phyloP scores from a whole-genome alignment of 306 rosid species.

The Vigna angularis region DNA sequence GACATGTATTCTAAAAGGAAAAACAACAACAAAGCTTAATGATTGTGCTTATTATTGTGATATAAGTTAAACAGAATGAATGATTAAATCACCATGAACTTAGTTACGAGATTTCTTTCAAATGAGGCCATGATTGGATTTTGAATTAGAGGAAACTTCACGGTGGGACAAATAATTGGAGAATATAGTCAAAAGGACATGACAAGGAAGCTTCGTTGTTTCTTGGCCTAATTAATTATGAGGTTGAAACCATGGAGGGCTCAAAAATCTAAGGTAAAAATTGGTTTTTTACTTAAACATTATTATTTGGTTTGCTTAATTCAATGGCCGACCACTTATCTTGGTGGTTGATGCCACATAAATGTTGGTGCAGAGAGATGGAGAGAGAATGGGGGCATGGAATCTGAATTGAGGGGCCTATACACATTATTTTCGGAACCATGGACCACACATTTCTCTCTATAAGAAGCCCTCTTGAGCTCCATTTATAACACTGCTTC shows the following conservation, averaged over 20 bases:
- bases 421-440: slow-evolving; percentile 45
- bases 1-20: too few relatives aligned
- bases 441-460: slow-evolving; percentile 49
- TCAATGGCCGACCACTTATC: slow-evolving; percentile 83
- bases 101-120: not conserved
- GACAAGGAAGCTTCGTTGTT: slow-evolving; percentile 49
- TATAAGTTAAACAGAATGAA: not conserved
- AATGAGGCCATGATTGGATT: not conserved
- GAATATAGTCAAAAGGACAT: slow-evolving; percentile 38
- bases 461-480: slow-evolving; percentile 48
- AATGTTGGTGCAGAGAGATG: slow-evolving; percentile 56
- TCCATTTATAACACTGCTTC: slow-evolving; percentile 39
- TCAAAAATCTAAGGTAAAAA: slow-evolving; percentile 53
- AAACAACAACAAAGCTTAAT: not conserved
- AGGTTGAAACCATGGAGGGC: slow-evolving; percentile 47
- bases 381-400: slow-evolving; percentile 51
- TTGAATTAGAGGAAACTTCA: slow-evolving; percentile 23
- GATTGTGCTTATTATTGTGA: not conserved
- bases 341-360: slow-evolving; percentile 73
- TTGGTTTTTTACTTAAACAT: slow-evolving; percentile 31
- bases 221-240: slow-evolving; percentile 45
- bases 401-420: slow-evolving; percentile 54
- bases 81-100: not conserved
- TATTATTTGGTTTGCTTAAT: slow-evolving; percentile 32
- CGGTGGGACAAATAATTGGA: slow-evolving; percentile 22